phyloP scores from a whole-genome alignment of 2,329 filamentous ascomycete genomes.

The Cladosporium sphaerospermum region DNA sequence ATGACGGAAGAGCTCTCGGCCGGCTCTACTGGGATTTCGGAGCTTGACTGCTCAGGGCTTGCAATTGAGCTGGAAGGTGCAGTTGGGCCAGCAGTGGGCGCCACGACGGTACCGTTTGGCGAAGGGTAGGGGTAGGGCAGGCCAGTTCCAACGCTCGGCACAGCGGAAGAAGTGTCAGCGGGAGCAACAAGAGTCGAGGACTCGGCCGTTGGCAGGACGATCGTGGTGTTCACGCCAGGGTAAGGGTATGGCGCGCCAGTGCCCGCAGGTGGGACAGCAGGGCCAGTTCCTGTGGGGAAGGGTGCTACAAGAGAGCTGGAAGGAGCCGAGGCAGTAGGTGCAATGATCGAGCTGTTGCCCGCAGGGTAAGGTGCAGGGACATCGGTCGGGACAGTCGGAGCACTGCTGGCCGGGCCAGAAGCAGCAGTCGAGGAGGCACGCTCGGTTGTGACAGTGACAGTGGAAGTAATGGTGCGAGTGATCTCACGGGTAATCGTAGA shows the following conservation, averaged over 20 bases:
- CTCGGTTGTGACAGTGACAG: constrained; percentile 4
- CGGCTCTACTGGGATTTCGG: neutral
- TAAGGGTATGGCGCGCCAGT: neutral
- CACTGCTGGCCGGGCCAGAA: neutral
- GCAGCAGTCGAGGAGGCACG: neutral
- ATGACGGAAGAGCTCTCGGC: neutral
- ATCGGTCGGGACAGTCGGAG: neutral
- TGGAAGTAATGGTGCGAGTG: neutral
- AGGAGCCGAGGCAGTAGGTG: constrained; percentile 6
- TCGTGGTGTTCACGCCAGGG: neutral
- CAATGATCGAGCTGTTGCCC: constrained; percentile 2
- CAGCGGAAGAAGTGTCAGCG: neutral
- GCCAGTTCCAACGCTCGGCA: neutral
- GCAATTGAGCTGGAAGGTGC: constrained; percentile 2
- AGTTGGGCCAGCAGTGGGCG: constrained; percentile 1
- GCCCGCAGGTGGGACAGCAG: neutral
- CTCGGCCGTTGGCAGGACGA: neutral
- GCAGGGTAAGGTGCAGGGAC: constrained; percentile 7
- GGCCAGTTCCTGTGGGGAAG: neutral
- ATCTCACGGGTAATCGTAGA: constrained; percentile 2
- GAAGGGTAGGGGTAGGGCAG: constrained; percentile 3
- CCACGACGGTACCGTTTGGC: constrained; percentile 2
- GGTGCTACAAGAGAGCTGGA: constrained; percentile 4
- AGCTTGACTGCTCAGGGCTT: neutral
- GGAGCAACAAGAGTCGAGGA: neutral